These are phyloP conservation scores for Hyaloscypha bicolor DNA, from an alignment of 495 filamentous ascomycete genomes.

Conservation along the genomic window DNA sequence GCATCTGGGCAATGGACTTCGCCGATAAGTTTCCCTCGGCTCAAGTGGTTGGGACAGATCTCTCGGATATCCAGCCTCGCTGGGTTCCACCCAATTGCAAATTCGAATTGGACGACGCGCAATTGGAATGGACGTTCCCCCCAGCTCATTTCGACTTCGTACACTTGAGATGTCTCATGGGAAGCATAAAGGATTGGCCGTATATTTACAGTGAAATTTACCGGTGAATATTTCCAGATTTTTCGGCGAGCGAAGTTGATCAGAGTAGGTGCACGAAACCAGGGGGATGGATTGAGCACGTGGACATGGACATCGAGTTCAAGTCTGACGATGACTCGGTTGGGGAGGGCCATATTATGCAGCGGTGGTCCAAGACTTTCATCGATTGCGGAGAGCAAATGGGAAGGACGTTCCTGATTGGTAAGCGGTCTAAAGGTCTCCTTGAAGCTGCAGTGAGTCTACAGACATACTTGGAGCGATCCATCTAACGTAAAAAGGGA, in stretches of 20 bases:
- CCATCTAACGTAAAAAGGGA: slow-evolving; percentile 35
- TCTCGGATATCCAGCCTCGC: slow-evolving; percentile 64
- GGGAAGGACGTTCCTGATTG: slow-evolving; percentile 49
- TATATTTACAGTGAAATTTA: slow-evolving; percentile 35
- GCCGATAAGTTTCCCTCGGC: slow-evolving; percentile 55
- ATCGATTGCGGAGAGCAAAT: slow-evolving; percentile 46
- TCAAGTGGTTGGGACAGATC: slow-evolving; percentile 61
- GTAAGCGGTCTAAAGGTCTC: slow-evolving; percentile 33
- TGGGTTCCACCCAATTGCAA: slow-evolving; percentile 37
- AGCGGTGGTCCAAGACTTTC: slow-evolving; percentile 47
- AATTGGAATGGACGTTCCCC: slow-evolving; percentile 50
- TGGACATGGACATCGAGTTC: slow-evolving; percentile 45
- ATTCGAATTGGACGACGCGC: slow-evolving; percentile 61
- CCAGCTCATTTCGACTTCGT: slow-evolving; percentile 57
- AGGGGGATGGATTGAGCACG: slow-evolving; percentile 54
- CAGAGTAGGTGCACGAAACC: slow-evolving; percentile 36
- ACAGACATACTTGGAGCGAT: too few species aligned
- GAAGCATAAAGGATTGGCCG: slow-evolving; percentile 58
- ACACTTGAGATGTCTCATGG: slow-evolving; percentile 58
- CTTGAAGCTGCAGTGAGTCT: slow-evolving; percentile 27
- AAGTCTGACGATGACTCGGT: slow-evolving; percentile 49
- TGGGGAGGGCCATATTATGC: slow-evolving; percentile 44
- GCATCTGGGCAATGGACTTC: slow-evolving; percentile 17
- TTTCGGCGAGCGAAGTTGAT: neutral
- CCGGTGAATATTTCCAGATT: slow-evolving; percentile 8